Evolutionary conservation across 352 stramenopile species (phyloP), one percentile per base, ranked within the genome.

Genomic region (Thalassiosira hispida): DNA sequence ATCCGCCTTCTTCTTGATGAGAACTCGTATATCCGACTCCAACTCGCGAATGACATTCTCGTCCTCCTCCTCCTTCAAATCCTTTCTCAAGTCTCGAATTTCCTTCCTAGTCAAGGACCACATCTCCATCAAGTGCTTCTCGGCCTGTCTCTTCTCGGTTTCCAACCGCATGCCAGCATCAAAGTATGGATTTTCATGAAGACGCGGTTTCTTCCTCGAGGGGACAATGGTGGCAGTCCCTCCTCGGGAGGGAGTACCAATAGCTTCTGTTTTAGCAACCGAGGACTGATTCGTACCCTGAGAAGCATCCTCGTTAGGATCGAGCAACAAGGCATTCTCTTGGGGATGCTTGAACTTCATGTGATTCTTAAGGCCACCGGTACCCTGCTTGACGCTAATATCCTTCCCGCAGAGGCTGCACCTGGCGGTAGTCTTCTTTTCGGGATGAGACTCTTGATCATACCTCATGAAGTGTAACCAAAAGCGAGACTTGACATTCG

Each of bases 61-160:
- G 52, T 75, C 73, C 9, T n/a, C 56, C 31, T 64, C 53, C 5
- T 75, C 55, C 22, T 64, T 56, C 64, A 53, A 70, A 25, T 70
- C 46, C 9, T 62, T 18, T 22, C 65, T 53, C n/a, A 78, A 40
- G 7, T 60, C 44, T 16, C 25, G 57, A 20, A 81, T 65, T 33
- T 81, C 73, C n/a, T 31, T 11, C 12, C 73, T 46, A 3, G 59
- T 60, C 11, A 33, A 47, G 6, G 35, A 60, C 73, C 73, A 81
- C 73, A 81, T 70, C 1, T 81, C 53, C 64, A 81, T 52, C 31
- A 64, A 68, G 53, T 81, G 73, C 56, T 70, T 71, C 20, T 81
- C 63, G 7, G 53, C 66, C 22, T 12, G 40, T 42, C 73, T 27
- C 35, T 63, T 56, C 35, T 73, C 31, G 33, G 18, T 3, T 18